These are phyloP conservation scores for Candida sojae DNA, from an alignment of 1,139 yeast species.

Conservation along the genomic window DNA sequence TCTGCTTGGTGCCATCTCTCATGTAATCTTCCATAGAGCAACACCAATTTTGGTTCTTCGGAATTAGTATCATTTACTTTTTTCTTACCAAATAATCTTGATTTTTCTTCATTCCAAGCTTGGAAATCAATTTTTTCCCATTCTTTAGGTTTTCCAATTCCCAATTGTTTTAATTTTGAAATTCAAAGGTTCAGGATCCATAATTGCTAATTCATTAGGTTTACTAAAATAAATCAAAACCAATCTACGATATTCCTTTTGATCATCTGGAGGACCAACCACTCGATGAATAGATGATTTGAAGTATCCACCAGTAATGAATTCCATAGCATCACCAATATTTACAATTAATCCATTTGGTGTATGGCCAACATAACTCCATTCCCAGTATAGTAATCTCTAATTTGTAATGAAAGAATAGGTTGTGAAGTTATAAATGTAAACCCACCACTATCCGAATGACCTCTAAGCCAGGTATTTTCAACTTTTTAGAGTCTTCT, in stretches of 20 bases:
- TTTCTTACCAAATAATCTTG: conserved; percentile 39
- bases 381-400: conserved; percentile 48
- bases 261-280: conserved; percentile 47
- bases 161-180: conserved; percentile 37
- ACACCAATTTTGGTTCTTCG: conserved; percentile 40
- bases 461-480: conserved; percentile 51
- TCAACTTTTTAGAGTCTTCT: conserved; percentile 27
- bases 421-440: conserved; percentile 49
- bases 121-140: conserved; percentile 37
- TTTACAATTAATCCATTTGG: conserved; percentile 50
- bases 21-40: conserved; percentile 38
- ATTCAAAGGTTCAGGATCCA: conserved; percentile 42
- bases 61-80: conserved; percentile 27
- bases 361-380: conserved; percentile 50
- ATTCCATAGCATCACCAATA: conserved; percentile 51
- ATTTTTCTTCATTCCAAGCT: conserved; percentile 44
- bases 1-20: conserved; percentile 39
- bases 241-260: conserved; percentile 35
- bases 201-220: conserved; percentile 25
- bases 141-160: conserved; percentile 30
- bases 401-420: conserved; percentile 49
- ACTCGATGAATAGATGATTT: conserved; percentile 51
- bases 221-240: conserved; percentile 42
- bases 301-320: conserved; percentile 51
- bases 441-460: conserved; percentile 50